A percentile compares a stretch with the other conserved stretches of the same genome.
Evolutionary conservation across 352 stramenopile genomes (phyloP).

Genomic region (Peronospora belbahrii): DNA sequence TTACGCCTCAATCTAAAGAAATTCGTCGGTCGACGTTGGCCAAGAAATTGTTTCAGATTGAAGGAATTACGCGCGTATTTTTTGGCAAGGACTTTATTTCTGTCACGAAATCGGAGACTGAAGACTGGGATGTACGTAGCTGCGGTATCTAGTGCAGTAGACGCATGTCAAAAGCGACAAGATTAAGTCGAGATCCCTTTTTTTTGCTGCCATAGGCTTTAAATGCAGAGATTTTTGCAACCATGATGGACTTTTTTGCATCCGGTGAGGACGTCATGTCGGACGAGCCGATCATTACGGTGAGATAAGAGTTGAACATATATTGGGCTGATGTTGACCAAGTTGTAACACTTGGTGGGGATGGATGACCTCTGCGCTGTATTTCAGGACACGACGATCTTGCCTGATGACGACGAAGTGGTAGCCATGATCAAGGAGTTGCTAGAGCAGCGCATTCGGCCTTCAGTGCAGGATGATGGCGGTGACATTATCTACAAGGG

Average conservation of each 20-base stretch:
- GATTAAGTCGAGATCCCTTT: background rate
- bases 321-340: background rate
- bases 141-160: no score
- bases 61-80: slow-evolving; percentile 95
- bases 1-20: slow-evolving; percentile 76
- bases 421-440: slow-evolving; percentile 99
- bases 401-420: slow-evolving; percentile 96
- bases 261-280: slow-evolving; percentile 84
- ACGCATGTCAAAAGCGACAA: background rate
- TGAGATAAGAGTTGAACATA: slow-evolving; percentile 11
- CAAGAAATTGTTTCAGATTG: slow-evolving; percentile 94
- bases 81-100: slow-evolving; percentile 98
- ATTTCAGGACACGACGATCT: slow-evolving; percentile 85
- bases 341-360: background rate
- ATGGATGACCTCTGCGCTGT: background rate
- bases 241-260: slow-evolving; percentile 98
- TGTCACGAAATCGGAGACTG: slow-evolving; percentile 93
- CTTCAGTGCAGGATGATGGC: slow-evolving; percentile 97
- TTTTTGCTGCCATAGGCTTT: slow-evolving; percentile 37
- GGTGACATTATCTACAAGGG: slow-evolving; percentile 98
- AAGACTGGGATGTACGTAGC: slow-evolving; percentile 87
- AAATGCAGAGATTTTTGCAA: slow-evolving; percentile 91
- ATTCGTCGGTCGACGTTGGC: slow-evolving; percentile 90
- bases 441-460: slow-evolving; percentile 95
- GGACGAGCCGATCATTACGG: slow-evolving; percentile 78